phyloP scores from a whole-genome alignment of 495 filamentous ascomycete species.

The Neurospora sp. region DNA sequence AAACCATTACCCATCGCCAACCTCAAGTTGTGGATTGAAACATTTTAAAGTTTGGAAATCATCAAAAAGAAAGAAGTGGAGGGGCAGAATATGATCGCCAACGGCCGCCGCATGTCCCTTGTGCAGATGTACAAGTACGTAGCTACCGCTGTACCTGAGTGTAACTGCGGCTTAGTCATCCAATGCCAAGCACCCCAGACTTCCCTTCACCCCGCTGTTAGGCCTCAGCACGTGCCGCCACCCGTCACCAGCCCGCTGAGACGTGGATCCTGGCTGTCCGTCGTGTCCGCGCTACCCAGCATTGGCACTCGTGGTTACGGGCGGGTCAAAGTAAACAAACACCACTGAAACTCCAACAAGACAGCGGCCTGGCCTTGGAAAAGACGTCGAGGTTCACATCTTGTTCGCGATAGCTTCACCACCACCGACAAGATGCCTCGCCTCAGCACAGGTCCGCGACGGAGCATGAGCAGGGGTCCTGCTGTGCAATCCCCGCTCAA shows the following conservation, averaged over 20 bases:
- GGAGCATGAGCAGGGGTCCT: slow-evolving; percentile 41
- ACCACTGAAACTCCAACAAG: slow-evolving; percentile 1
- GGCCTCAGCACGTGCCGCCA: neutral
- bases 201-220: neutral
- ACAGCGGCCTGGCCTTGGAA: neutral
- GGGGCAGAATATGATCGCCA: no score
- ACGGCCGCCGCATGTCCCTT: neutral
- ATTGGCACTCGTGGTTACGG: neutral
- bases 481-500: slow-evolving; percentile 1
- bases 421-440: slow-evolving; percentile 53
- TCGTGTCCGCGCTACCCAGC: neutral
- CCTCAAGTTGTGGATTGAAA: neutral
- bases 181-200: neutral
- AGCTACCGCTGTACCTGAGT: neutral
- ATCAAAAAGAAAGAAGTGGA: neutral
- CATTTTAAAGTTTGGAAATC: neutral
- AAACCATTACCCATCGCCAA: neutral
- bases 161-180: neutral
- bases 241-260: neutral
- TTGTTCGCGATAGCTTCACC: slow-evolving; percentile 1
- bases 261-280: neutral
- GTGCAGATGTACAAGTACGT: neutral
- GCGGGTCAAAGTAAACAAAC: slow-evolving; percentile 18
- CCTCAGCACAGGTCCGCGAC: slow-evolving; percentile 50
- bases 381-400: slow-evolving; percentile 1